phyloP scores from a whole-genome alignment of 768 basidiomycete species.

The Tricholoma terreum region DNA sequence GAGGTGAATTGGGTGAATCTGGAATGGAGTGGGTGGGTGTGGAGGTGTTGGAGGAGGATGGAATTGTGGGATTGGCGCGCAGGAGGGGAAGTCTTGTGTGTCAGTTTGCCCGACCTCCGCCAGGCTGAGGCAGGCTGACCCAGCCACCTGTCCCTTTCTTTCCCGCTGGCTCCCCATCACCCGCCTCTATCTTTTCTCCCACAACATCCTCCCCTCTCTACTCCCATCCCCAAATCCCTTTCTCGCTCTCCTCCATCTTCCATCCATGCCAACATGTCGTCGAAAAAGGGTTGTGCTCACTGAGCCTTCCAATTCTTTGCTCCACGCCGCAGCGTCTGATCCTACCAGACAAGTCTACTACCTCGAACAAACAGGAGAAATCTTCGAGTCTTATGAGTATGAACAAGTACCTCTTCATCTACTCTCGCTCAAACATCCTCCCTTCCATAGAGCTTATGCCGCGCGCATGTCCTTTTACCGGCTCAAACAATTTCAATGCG shows the following conservation, averaged over 20 bases:
- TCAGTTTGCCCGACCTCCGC: conserved; percentile 50
- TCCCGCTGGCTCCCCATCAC: conserved; percentile 54
- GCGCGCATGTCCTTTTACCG: conserved; percentile 94
- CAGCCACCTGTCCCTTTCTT: conserved; percentile 61
- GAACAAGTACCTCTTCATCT: conserved; percentile 31
- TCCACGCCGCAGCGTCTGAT: conserved; percentile 60
- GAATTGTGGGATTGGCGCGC: conserved; percentile 11
- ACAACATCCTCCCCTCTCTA: conserved; percentile 18
- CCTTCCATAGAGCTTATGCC: conserved; percentile 62
- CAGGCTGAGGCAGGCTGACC: conserved; percentile 18
- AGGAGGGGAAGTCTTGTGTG: conserved; percentile 14
- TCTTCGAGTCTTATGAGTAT: conserved; percentile 95
- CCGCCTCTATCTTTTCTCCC: conserved; percentile 35
- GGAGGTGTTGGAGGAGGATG: conserved; percentile 18
- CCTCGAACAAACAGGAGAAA: conserved; percentile 93
- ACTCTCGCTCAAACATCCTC: conserved; percentile 19
- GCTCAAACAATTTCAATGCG: conserved; percentile 93
- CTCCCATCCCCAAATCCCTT: conserved; percentile 13
- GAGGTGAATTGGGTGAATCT: not conserved
- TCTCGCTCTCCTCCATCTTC: conserved; percentile 11
- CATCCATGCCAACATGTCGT: conserved; percentile 79
- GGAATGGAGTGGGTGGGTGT: conserved; percentile 3
- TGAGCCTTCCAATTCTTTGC: conserved; percentile 69
- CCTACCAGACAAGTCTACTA: conserved; percentile 81
- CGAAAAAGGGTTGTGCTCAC: conserved; percentile 89